Base-by-base conservation (phyloP, 306 rosid species). In the Castanea sativa region DNA sequence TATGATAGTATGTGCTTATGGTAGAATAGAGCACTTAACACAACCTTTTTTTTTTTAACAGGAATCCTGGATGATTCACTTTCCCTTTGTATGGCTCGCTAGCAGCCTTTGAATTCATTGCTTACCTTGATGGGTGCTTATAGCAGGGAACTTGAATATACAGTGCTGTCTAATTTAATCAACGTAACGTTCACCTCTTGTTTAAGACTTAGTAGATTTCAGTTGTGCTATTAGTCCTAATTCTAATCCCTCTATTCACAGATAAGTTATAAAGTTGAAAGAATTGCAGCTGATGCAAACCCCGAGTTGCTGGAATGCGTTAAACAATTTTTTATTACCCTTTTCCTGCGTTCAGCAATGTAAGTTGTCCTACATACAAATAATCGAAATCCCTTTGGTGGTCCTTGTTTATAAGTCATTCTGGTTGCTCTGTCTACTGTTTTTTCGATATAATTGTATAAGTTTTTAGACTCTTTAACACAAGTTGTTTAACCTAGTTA, bases 1-100 rank as follows among this genome's bases (percentile, higher is more conserved):
- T 58, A 69, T 35, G 43, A 35, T 35, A 35, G 43, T 35, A 35
- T 35, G 9, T 35, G 43, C 78, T 51, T 25, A 29, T 38, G 41
- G 70, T 64, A 14, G 73, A 74, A 75, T 35, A 74, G 52, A 76
- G 59, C 41, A 60, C 71, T 67, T 82, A 78, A 82, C 43, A 63
- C 15, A 70, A 55, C 55, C 76, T 45, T 45, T 85, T 55, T 35
- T 35, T 8, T 84, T 79, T 85, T 18, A 63, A 80, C 89, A 94
- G 98, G 98, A 32, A 84, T 94, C 80, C 73, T 92, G 91, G 98
- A 94, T 86, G 97, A 94, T 83, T 80, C 89, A 55, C 91, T 52
- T 86, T 95, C 98, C 73, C 95, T 94, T 64, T 89, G 90, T 82
- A 81, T 87, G 95, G 95, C 98, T 69, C 41, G 89, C 77, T 87